phyloP scores from a whole-genome alignment of 164 flowering plant species.

The Magnolia sinica region DNA sequence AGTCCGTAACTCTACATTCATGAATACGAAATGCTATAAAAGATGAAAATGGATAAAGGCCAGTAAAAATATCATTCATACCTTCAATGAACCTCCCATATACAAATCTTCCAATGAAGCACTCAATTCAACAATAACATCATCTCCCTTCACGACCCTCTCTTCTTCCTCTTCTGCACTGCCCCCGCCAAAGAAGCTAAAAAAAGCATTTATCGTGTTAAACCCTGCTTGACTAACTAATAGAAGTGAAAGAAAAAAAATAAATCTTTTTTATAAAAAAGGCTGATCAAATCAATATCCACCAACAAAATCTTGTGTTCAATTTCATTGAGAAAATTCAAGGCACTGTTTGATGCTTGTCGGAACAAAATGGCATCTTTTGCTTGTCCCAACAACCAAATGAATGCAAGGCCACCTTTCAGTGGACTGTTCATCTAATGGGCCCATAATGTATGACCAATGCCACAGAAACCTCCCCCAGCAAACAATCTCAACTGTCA shows the following conservation, averaged over 20 bases:
- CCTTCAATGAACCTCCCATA: slow-evolving; percentile 97
- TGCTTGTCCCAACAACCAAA: neutral
- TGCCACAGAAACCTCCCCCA: neutral
- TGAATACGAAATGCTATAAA: neutral
- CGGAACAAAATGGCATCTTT: neutral
- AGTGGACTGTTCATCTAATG: neutral
- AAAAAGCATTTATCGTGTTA: neutral
- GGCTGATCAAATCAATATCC: neutral
- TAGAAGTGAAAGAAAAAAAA: neutral
- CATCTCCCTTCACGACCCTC: slow-evolving; percentile 84
- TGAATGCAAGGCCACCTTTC: neutral
- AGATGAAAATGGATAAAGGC: neutral
- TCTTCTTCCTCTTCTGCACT: slow-evolving; percentile 82
- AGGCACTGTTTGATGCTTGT: neutral
- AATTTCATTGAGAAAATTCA: no score
- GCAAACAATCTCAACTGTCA: neutral
- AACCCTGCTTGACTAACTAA: neutral
- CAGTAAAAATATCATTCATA: slow-evolving; percentile 15
- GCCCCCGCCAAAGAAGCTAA: slow-evolving; percentile 72
- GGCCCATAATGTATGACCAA: neutral
- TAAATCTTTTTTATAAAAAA: neutral
- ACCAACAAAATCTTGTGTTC: neutral
- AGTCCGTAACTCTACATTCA: neutral
- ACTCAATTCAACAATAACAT: slow-evolving; percentile 88
- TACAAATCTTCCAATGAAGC: slow-evolving; percentile 92